Percentiles rank a stretch among this genome's conserved stretches.
phyloP scores from a whole-genome alignment of 169 alveolate genomes.

The Plasmodium blacklocki region DNA sequence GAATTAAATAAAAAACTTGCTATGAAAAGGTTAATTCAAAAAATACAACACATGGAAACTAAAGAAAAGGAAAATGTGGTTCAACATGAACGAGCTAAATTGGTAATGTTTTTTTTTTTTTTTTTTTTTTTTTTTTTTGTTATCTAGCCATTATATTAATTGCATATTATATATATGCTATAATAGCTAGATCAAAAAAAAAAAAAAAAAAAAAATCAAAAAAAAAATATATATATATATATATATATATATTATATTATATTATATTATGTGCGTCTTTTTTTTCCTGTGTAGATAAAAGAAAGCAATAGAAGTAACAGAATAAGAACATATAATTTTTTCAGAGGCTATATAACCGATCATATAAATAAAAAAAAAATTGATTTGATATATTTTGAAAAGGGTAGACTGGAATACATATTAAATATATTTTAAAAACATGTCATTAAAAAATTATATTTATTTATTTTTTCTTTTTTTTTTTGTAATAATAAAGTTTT shows the following conservation, averaged over 20 bases:
- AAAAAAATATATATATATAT: background rate
- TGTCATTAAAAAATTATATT: background rate
- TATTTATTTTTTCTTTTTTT: background rate
- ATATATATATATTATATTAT: background rate
- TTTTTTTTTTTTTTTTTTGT: slow-evolving; percentile 19
- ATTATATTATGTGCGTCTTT: background rate
- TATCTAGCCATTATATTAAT: background rate
- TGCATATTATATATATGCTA: background rate
- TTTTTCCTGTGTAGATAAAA: slow-evolving; percentile 24
- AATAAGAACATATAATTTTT: slow-evolving; percentile 64
- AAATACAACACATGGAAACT: slow-evolving; percentile 14
- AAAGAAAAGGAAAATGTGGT: slow-evolving; percentile 5
- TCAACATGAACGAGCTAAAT: slow-evolving; percentile 40
- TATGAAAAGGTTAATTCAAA: slow-evolving; percentile 43
- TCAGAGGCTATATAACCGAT: slow-evolving; percentile 58
- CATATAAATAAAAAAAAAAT: slow-evolving; percentile 28
- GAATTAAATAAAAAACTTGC: slow-evolving; percentile 69
- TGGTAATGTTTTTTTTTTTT: slow-evolving; percentile 52
- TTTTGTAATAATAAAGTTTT: background rate
- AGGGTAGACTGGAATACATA: slow-evolving; percentile 29
- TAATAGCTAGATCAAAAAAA: background rate
- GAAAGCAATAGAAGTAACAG: slow-evolving; percentile 37
- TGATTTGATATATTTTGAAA: slow-evolving; percentile 40
- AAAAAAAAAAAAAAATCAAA: background rate
- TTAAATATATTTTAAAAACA: slow-evolving; percentile 12